Evolutionary conservation across 2,329 filamentous ascomycete genomes (phyloP).

Genomic region (Monilinia aucupariae): DNA sequence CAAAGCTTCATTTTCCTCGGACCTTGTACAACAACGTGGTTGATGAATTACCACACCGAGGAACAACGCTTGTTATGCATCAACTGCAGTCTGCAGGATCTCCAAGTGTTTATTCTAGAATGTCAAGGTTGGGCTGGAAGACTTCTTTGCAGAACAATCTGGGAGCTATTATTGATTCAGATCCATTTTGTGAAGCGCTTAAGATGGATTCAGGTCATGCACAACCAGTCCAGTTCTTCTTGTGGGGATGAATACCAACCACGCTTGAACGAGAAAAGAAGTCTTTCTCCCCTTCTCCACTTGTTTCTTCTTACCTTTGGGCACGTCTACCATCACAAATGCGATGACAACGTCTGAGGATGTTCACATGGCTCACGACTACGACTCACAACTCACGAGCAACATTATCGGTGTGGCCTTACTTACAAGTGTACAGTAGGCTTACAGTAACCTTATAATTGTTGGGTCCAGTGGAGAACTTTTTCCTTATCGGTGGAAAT

Average conservation of each 20-base stretch:
- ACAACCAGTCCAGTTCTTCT: neutral
- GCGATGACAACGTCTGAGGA: neutral
- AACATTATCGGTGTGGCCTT: constrained; percentile 2
- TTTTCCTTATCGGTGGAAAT: constrained; percentile 1
- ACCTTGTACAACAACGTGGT: constrained; percentile 3
- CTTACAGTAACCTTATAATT: neutral
- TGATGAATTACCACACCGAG: neutral
- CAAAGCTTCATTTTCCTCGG: neutral
- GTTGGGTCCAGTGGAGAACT: neutral
- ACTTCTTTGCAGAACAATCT: constrained; percentile 5
- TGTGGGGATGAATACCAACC: constrained; percentile 4
- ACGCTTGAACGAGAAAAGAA: neutral
- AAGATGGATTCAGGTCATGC: constrained; percentile 1
- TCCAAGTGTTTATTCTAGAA: constrained; percentile 2
- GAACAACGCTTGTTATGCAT: neutral
- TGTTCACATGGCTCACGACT: constrained; percentile 7
- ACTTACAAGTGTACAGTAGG: constrained; percentile 8
- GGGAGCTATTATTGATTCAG: constrained; percentile 1
- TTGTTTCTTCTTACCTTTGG: neutral
- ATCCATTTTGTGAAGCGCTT: neutral
- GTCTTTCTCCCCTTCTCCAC: neutral
- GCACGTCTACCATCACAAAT: neutral
- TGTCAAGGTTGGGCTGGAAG: constrained; percentile 4
- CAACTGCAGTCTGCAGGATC: neutral
- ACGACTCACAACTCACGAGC: constrained; percentile 1